These are phyloP conservation scores for Coniosporium apollinis DNA, from an alignment of 495 filamentous ascomycete genomes.

Conservation along the genomic window DNA sequence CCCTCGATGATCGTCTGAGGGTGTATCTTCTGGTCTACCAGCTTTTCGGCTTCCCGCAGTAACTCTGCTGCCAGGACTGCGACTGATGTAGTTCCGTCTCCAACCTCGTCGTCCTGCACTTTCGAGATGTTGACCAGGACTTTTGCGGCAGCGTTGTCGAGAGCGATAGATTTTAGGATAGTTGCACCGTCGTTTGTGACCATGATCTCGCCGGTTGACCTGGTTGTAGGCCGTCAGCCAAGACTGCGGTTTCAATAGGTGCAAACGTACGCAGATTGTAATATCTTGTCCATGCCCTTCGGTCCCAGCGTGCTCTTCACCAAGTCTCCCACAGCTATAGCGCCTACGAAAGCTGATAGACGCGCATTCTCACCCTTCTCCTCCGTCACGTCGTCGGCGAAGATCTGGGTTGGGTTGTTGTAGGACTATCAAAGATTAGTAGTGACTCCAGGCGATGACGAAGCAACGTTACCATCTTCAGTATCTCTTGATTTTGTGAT, in stretches of 20 bases:
- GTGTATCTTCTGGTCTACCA: slow-evolving; percentile 94
- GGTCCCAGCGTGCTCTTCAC: slow-evolving; percentile 95
- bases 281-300: slow-evolving; percentile 99
- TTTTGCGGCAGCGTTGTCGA: slow-evolving; percentile 96
- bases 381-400: slow-evolving; percentile 89
- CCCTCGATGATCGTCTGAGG: slow-evolving; percentile 99
- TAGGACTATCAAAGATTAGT: slow-evolving; percentile 26
- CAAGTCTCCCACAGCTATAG: slow-evolving; percentile 90
- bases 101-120: slow-evolving; percentile 96
- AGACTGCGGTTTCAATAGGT: too few species aligned
- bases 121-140: slow-evolving; percentile 98
- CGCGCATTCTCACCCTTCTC: slow-evolving; percentile 99
- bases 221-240: slow-evolving; percentile 24
- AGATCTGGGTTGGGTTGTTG: slow-evolving; percentile 90
- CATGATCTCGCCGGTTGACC: slow-evolving; percentile 90
- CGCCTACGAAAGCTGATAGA: slow-evolving; percentile 89
- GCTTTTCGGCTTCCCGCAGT: slow-evolving; percentile 87
- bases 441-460: background rate
- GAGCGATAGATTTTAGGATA: slow-evolving; percentile 94
- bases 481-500: too few species aligned
- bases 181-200: slow-evolving; percentile 98
- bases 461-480: too few species aligned
- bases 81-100: slow-evolving; percentile 86
- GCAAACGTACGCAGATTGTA: slow-evolving; percentile 75
- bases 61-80: slow-evolving; percentile 90